Conservation (phyloP, 2,329 filamentous ascomycete species). For the Chrysoporthe austroafricana region DNA sequence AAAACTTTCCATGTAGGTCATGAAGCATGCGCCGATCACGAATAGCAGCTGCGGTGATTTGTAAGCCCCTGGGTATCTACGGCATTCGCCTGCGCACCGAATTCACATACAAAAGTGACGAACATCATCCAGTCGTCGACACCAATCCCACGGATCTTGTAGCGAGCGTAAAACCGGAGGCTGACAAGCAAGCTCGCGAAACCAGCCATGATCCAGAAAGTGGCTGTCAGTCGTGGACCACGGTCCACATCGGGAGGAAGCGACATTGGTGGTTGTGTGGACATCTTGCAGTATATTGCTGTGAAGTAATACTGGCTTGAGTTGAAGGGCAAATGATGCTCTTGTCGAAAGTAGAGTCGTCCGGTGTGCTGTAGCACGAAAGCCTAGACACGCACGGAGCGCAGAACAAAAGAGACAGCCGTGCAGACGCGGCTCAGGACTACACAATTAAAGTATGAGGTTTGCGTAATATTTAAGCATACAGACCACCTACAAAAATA, state of each 20-base stretch:
- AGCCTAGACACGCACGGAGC: no score
- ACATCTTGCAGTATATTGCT: no score
- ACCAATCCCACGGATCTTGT: conserved; percentile 5
- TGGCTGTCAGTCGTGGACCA: not conserved
- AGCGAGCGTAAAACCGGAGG: not conserved
- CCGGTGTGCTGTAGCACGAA: no score
- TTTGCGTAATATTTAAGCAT: no score
- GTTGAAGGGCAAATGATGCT: no score
- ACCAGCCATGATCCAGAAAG: not conserved
- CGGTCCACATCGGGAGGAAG: conserved; percentile 11
- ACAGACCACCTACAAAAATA: no score
- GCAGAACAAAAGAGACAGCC: no score
- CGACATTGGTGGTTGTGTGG: no score
- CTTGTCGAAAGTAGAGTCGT: no score
- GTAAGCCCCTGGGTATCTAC: not conserved
- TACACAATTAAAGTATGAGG: no score
- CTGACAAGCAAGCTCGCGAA: not conserved
- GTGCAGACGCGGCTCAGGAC: no score
- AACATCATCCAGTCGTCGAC: conserved; percentile 18
- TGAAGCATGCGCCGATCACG: not conserved
- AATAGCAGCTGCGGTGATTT: not conserved
- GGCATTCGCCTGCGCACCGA: not conserved
- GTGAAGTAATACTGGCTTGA: no score
- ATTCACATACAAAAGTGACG: not conserved
- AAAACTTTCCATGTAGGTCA: conserved; percentile 3